A percentile compares a stretch with the other conserved stretches of the same genome.
Conservation (phyloP, 139 green algal species). For the Eudorina sp. region DNA sequence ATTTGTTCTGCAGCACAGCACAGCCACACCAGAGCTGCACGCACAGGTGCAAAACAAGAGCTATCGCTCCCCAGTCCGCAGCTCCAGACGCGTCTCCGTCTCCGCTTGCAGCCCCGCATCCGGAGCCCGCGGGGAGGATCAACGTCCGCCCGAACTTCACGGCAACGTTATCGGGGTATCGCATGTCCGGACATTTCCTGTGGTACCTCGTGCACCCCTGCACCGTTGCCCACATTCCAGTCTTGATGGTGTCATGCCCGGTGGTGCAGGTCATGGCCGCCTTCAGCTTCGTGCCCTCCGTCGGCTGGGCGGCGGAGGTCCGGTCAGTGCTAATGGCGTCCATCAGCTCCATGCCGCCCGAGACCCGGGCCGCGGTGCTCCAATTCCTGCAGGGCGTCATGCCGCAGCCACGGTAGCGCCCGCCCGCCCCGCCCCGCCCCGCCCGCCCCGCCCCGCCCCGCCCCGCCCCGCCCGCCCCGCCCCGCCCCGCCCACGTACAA, state of each 20-base stretch:
- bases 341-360: background rate
- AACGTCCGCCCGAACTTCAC: background rate
- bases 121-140: too few relatives aligned
- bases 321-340: background rate
- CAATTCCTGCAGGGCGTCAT: background rate
- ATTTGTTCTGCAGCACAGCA: too few relatives aligned
- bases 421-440: too few relatives aligned
- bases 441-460: too few relatives aligned
- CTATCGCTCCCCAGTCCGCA: too few relatives aligned
- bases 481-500: too few relatives aligned
- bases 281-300: background rate
- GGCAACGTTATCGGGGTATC: background rate
- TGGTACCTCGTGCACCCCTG: background rate
- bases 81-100: background rate
- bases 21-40: too few relatives aligned
- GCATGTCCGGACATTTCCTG: too few relatives aligned
- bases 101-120: background rate
- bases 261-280: background rate
- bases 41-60: too few relatives aligned
- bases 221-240: background rate
- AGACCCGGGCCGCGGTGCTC: background rate
- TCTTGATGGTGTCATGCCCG: too few relatives aligned
- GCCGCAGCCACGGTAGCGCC: background rate
- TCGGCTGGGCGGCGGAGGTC: constrained; percentile 6
- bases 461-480: too few relatives aligned